Percentiles rank a stretch among this genome's conserved stretches.
Conservation (phyloP, 371 early-diverging fungal genomes). For the Vairimorpha ceranae region DNA sequence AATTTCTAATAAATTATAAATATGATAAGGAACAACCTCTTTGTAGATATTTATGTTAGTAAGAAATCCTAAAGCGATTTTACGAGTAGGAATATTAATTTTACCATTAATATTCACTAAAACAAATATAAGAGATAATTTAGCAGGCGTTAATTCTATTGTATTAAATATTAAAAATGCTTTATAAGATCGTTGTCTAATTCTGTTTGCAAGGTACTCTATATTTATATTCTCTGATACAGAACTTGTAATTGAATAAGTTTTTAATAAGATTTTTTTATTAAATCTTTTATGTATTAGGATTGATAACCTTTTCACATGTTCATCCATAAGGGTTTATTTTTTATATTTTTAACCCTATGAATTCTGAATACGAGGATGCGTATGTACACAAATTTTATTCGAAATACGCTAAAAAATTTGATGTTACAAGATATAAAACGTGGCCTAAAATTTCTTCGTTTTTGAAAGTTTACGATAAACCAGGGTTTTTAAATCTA, state of each 20-base stretch:
- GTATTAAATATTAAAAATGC: not conserved
- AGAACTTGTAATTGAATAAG: not conserved
- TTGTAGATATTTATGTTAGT: not conserved
- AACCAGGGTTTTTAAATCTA: slow-evolving; percentile 31
- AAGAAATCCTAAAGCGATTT: not conserved
- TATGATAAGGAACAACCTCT: not conserved
- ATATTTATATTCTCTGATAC: not conserved
- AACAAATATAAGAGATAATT: not conserved
- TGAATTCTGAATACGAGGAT: slow-evolving; percentile 46
- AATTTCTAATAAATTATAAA: not conserved
- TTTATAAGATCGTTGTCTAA: not conserved
- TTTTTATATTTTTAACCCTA: not conserved
- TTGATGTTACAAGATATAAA: slow-evolving; percentile 54
- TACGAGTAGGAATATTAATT: not conserved
- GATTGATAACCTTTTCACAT: not conserved
- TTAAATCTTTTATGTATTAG: not conserved
- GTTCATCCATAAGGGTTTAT: not conserved
- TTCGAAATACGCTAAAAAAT: slow-evolving; percentile 44
- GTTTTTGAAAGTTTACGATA: slow-evolving; percentile 50
- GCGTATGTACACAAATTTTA: slow-evolving; percentile 61
- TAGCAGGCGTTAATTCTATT: not conserved
- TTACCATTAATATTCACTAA: not conserved
- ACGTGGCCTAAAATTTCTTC: slow-evolving; percentile 52
- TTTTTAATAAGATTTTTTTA: not conserved
- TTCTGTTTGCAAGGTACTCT: not conserved